Conservation (phyloP, 257 asterid genomes). For the Euphrasia confusa region DNA sequence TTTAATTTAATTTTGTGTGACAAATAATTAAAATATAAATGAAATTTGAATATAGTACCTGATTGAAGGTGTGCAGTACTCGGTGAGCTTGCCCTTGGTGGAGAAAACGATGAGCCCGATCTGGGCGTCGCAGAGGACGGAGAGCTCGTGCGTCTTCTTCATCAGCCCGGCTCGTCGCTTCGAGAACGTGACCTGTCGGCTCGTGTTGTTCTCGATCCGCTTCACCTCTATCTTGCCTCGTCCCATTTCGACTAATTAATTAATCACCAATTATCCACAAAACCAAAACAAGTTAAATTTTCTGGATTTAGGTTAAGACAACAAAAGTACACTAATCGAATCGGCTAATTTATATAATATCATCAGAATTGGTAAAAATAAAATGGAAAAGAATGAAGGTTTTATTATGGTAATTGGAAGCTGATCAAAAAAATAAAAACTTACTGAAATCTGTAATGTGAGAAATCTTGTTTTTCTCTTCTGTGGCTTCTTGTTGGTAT, state of each 20-base stretch:
- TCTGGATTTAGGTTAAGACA: slow-evolving; percentile 27
- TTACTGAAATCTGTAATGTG: slow-evolving; percentile 23
- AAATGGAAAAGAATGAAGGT: slow-evolving; percentile 13
- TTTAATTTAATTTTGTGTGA: no score
- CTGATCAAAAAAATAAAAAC: slow-evolving; percentile 15
- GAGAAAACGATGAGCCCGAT: slow-evolving; percentile 74
- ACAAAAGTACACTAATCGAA: background rate
- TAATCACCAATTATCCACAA: background rate
- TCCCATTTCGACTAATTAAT: slow-evolving; percentile 41
- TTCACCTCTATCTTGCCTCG: slow-evolving; percentile 79
- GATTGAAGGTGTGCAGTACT: slow-evolving; percentile 52
- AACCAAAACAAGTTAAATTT: slow-evolving; percentile 15
- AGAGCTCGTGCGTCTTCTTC: slow-evolving; percentile 88
- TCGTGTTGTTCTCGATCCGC: slow-evolving; percentile 79
- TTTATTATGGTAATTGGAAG: slow-evolving; percentile 21
- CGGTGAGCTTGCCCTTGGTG: slow-evolving; percentile 60
- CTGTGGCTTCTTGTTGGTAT: slow-evolving; percentile 27
- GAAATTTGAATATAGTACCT: slow-evolving; percentile 29
- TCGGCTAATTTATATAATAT: slow-evolving; percentile 13
- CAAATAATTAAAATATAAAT: no score
- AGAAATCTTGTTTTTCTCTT: slow-evolving; percentile 32
- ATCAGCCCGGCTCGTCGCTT: slow-evolving; percentile 64
- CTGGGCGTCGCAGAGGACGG: slow-evolving; percentile 84
- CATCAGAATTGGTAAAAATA: slow-evolving; percentile 14
- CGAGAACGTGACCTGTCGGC: slow-evolving; percentile 80